phyloP scores from a whole-genome alignment of 495 filamentous ascomycete species.

The Aspergillus avenaceus region DNA sequence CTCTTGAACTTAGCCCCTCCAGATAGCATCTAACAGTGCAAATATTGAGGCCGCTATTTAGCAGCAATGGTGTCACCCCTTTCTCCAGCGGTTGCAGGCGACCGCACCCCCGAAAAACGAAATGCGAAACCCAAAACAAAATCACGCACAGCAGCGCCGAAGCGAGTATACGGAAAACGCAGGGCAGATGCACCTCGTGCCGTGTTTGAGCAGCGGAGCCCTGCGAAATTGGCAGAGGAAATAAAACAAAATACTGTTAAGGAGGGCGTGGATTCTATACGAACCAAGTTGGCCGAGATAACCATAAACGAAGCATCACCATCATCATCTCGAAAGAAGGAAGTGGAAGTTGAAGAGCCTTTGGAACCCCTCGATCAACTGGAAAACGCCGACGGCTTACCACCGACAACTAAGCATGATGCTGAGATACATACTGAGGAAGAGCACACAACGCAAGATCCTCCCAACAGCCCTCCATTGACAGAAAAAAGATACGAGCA shows the following conservation, averaged over 20 bases:
- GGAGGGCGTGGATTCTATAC: slow-evolving; percentile 25
- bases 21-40: too few species aligned
- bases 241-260: slow-evolving; percentile 2
- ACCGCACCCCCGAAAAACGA: slow-evolving; percentile 4
- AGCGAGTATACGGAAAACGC: slow-evolving; percentile 42
- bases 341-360: not conserved
- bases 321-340: not conserved
- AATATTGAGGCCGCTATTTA: not conserved
- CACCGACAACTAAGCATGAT: not conserved
- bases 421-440: not conserved
- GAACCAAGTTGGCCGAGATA: slow-evolving; percentile 32
- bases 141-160: slow-evolving; percentile 23
- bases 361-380: not conserved
- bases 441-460: not conserved
- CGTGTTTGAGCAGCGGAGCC: slow-evolving; percentile 39
- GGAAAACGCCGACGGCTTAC: not conserved
- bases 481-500: slow-evolving; percentile 15
- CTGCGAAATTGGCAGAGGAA: slow-evolving; percentile 15
- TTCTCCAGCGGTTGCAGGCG: slow-evolving; percentile 1
- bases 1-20: too few species aligned
- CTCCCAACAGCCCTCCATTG: not conserved
- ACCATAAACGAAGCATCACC: slow-evolving; percentile 20
- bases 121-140: slow-evolving; percentile 15
- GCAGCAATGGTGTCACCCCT: slow-evolving; percentile 6
- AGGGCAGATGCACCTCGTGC: slow-evolving; percentile 36